Conservation (phyloP, 345 rosid species). For the Mangifera indica region DNA sequence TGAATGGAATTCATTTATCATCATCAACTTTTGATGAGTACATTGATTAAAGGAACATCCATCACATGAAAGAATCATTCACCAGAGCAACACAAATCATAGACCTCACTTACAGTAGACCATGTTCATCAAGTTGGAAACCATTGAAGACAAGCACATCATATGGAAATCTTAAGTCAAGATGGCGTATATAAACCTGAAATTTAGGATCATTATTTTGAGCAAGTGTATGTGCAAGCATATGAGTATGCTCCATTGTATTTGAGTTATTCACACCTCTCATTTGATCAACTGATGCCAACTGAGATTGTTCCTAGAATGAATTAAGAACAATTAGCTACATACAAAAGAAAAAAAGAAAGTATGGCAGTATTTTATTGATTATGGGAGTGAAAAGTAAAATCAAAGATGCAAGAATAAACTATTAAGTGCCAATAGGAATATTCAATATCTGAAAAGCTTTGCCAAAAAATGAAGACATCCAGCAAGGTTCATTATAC, state of each 20-base stretch:
- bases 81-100: not conserved
- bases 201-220: slow-evolving; percentile 91
- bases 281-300: slow-evolving; percentile 60
- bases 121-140: not conserved
- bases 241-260: slow-evolving; percentile 96
- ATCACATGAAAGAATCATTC: not conserved
- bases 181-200: slow-evolving; percentile 56
- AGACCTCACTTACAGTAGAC: slow-evolving; percentile 1
- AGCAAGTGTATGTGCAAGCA: slow-evolving; percentile 91
- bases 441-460: not conserved
- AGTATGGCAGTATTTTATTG: not conserved
- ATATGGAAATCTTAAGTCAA: slow-evolving; percentile 2
- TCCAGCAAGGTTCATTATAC: not conserved
- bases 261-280: slow-evolving; percentile 58
- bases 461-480: not conserved
- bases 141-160: slow-evolving; percentile 9
- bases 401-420: not conserved
- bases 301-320: slow-evolving; percentile 65
- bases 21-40: not conserved
- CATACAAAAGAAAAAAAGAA: not conserved
- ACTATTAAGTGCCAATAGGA: not conserved
- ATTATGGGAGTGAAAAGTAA: no score
- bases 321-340: slow-evolving; percentile 14
- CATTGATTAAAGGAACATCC: not conserved
- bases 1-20: not conserved